Percentiles rank a stretch among this genome's conserved stretches.
Conservation (phyloP, 352 stramenopile species). For the Phytophthora fragariae region DNA sequence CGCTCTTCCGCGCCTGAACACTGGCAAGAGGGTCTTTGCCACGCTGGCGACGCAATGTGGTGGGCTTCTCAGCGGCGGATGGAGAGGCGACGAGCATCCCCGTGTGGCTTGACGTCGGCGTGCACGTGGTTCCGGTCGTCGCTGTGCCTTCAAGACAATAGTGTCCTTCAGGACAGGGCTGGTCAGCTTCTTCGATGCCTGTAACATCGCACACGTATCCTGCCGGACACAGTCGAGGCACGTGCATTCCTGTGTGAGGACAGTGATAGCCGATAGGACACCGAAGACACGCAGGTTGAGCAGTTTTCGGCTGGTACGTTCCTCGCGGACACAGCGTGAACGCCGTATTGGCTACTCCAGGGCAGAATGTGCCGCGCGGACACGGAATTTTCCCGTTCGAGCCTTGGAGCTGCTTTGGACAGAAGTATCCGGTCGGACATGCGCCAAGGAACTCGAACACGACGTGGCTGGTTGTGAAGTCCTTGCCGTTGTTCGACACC, state of each 20-base stretch:
- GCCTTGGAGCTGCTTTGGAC: constrained; percentile 60
- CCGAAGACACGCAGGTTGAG: constrained; percentile 86
- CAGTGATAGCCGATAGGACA: constrained; percentile 97
- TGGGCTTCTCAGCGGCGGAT: constrained; percentile 43
- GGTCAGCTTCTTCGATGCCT: constrained; percentile 90
- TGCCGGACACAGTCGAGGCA: constrained; percentile 94
- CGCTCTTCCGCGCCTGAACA: constrained; percentile 80
- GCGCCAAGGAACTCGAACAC: constrained; percentile 78
- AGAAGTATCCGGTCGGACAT: constrained; percentile 93
- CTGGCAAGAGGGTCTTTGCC: constrained; percentile 28
- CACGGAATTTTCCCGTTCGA: constrained; percentile 57
- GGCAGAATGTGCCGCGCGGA: constrained; percentile 81
- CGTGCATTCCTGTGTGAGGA: constrained; percentile 92
- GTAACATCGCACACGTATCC: constrained; percentile 96
- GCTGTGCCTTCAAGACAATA: constrained; percentile 97
- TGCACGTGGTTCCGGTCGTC: constrained; percentile 93
- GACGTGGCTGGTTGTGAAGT: constrained; percentile 88
- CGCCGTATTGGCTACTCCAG: constrained; percentile 84
- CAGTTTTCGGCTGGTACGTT: constrained; percentile 92
- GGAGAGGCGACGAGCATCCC: constrained; percentile 49
- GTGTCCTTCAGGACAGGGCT: constrained; percentile 95
- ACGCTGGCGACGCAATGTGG: constrained; percentile 51
- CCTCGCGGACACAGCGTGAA: constrained; percentile 95
- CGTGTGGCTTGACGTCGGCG: constrained; percentile 44
- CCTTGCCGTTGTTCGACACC: constrained; percentile 95